A percentile compares a stretch with the other conserved stretches of the same genome.
Conservation (phyloP, 1,284 basidiomycete genomes). For the Pyrrhoderma lamaoense region DNA sequence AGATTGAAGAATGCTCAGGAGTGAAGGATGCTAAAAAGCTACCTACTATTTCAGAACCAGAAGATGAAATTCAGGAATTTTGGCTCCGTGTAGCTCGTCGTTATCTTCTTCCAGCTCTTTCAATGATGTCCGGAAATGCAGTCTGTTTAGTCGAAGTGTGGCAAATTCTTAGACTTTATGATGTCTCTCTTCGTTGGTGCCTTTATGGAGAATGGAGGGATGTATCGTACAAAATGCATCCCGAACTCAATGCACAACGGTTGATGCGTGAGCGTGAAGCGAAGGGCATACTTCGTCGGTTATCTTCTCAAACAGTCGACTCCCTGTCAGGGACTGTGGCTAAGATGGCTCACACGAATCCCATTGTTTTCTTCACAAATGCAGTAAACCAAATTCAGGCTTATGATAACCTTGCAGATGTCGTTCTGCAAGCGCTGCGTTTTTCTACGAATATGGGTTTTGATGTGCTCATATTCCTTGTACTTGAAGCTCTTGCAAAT, state of each 20-base stretch:
- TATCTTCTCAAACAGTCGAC: conserved; percentile 79
- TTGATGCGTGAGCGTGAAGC: conserved; percentile 71
- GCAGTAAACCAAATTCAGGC: conserved; percentile 94
- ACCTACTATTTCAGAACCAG: conserved; percentile 41
- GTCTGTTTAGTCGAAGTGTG: conserved; percentile 85
- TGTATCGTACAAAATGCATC: conserved; percentile 59
- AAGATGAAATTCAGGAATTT: conserved; percentile 51
- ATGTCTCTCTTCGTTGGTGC: conserved; percentile 75
- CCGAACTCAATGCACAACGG: conserved; percentile 65
- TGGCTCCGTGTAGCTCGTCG: conserved; percentile 82
- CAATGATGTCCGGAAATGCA: conserved; percentile 79
- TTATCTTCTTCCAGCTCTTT: conserved; percentile 82
- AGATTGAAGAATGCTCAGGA: conserved; percentile 43
- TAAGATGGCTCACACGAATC: conserved; percentile 91
- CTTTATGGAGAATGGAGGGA: conserved; percentile 96
- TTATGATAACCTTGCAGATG: conserved; percentile 90
- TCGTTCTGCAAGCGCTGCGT: conserved; percentile 86
- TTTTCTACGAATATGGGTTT: conserved; percentile 91
- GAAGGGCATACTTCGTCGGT: conserved; percentile 72
- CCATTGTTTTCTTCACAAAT: conserved; percentile 84
- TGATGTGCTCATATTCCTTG: conserved; percentile 85
- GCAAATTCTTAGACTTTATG: conserved; percentile 75
- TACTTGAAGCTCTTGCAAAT: conserved; percentile 86
- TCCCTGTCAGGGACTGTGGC: conserved; percentile 83
- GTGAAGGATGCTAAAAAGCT: conserved; percentile 35